Evolutionary conservation across 257 asterid genomes (phyloP).

Genomic region (Ballota nigra): DNA sequence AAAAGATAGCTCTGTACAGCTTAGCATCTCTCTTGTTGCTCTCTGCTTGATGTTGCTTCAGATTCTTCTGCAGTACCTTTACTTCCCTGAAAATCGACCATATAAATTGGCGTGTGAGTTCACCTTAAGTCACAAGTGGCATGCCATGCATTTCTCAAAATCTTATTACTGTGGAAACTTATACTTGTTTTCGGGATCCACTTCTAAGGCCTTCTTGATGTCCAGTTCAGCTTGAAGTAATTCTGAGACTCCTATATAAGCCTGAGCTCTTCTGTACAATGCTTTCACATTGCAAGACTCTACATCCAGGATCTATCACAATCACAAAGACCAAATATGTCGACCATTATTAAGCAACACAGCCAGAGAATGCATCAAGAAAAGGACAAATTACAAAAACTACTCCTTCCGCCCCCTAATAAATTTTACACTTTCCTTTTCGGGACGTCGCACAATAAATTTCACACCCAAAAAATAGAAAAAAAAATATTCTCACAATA

Average conservation of each 20-base stretch:
- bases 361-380: conserved; percentile 7
- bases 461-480: too few relatives aligned
- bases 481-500: too few relatives aligned
- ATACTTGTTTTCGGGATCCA: conserved; percentile 67
- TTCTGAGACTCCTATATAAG: conserved; percentile 50
- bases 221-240: conserved; percentile 61
- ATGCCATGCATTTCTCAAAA: not conserved
- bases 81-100: conserved; percentile 49
- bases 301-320: conserved; percentile 47
- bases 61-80: conserved; percentile 46
- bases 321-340: not conserved
- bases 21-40: conserved; percentile 57
- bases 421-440: too few relatives aligned
- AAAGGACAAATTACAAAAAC: not conserved
- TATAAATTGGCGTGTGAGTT: not conserved
- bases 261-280: conserved; percentile 71
- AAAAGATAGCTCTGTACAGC: conserved; percentile 52
- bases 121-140: not conserved
- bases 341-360: not conserved
- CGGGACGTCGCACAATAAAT: too few relatives aligned
- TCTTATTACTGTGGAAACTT: not conserved
- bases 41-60: conserved; percentile 53
- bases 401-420: too few relatives aligned
- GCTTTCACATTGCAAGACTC: conserved; percentile 77
- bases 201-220: conserved; percentile 71